Evolutionary conservation across 2,329 filamentous ascomycete genomes (phyloP).

Genomic region (Pseudogymnoascus sp.): DNA sequence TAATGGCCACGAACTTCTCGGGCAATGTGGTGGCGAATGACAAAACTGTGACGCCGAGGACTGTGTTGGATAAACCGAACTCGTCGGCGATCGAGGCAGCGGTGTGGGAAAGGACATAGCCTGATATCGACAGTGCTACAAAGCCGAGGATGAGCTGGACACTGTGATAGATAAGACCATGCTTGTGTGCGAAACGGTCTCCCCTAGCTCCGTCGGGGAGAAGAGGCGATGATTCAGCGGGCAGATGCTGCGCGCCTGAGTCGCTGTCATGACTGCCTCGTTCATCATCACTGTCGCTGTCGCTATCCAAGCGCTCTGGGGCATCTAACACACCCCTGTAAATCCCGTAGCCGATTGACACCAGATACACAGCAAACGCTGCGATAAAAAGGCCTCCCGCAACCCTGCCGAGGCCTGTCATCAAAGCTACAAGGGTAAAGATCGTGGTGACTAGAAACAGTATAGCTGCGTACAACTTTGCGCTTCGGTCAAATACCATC

Average conservation of each 20-base stretch:
- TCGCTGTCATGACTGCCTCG: neutral
- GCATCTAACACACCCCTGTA: conserved; percentile 35
- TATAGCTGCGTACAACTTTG: conserved; percentile 39
- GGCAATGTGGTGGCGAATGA: conserved; percentile 46
- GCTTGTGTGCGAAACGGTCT: conserved; percentile 11
- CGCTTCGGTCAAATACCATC: conserved; percentile 39
- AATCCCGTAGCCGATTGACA: conserved; percentile 38
- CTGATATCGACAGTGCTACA: conserved; percentile 37
- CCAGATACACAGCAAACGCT: conserved; percentile 38
- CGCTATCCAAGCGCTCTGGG: conserved; percentile 36
- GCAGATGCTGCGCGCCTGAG: neutral
- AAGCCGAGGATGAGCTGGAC: conserved; percentile 38
- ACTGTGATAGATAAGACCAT: conserved; percentile 32
- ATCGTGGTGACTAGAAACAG: conserved; percentile 36
- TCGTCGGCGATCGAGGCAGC: conserved; percentile 34
- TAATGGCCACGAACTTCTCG: conserved; percentile 43
- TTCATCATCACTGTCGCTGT: conserved; percentile 21
- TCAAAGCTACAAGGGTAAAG: conserved; percentile 30
- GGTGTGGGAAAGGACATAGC: conserved; percentile 42
- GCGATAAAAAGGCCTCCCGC: conserved; percentile 34
- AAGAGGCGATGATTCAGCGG: conserved; percentile 14
- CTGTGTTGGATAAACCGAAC: conserved; percentile 36
- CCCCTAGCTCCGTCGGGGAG: neutral
- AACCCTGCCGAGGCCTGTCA: conserved; percentile 27
- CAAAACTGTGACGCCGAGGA: conserved; percentile 41